Conservation (phyloP, 2,329 filamentous ascomycete genomes). For the Aureobasidium mangrovei region DNA sequence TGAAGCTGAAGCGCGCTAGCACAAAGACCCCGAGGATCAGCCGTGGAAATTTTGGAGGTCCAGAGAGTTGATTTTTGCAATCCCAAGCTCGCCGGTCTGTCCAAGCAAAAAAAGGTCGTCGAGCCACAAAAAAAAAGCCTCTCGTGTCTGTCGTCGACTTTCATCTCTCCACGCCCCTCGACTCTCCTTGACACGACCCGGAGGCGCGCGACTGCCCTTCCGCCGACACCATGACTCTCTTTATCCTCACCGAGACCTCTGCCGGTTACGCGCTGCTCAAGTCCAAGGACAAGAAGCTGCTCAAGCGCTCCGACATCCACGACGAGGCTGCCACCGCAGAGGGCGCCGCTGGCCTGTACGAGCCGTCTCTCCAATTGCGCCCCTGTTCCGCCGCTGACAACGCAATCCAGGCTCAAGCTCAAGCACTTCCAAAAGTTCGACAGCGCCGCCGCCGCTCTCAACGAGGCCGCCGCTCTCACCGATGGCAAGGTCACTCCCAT, state of each 20-base stretch:
- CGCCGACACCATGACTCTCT: slow-evolving; percentile 41
- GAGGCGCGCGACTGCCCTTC: not conserved
- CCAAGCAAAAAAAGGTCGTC: slow-evolving; percentile 8
- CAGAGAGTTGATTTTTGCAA: not conserved
- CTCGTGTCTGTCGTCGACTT: not conserved
- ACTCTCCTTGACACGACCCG: not conserved
- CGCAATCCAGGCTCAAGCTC: slow-evolving; percentile 56
- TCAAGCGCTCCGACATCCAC: slow-evolving; percentile 75
- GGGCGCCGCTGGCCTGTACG: slow-evolving; percentile 66
- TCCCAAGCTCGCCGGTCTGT: not conserved
- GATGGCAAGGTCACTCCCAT: slow-evolving; percentile 84
- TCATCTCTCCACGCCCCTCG: not conserved
- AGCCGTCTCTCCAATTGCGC: not conserved
- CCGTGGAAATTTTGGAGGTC: slow-evolving; percentile 3
- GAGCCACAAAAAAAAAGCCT: not conserved
- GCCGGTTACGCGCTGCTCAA: slow-evolving; percentile 98
- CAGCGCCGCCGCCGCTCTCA: slow-evolving; percentile 78
- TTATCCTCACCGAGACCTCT: slow-evolving; percentile 88
- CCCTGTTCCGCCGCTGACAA: not conserved
- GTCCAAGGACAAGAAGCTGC: slow-evolving; percentile 94
- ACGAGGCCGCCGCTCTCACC: slow-evolving; percentile 79
- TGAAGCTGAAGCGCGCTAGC: slow-evolving; percentile 2
- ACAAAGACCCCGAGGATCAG: not conserved
- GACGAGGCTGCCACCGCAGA: slow-evolving; percentile 70
- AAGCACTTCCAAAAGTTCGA: slow-evolving; percentile 98